phyloP scores from a whole-genome alignment of 441 rosid species.

The Corymbia calophylla region DNA sequence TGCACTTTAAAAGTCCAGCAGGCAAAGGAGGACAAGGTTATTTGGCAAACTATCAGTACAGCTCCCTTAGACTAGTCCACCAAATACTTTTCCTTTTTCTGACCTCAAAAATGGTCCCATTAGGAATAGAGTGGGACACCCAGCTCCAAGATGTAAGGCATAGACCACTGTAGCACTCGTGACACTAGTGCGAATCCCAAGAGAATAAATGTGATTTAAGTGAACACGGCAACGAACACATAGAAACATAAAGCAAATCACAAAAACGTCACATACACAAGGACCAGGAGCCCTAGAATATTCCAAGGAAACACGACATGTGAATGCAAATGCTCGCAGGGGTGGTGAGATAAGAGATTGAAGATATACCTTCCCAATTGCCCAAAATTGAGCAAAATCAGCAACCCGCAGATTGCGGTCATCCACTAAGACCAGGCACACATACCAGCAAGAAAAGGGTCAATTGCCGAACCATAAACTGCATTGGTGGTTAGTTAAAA shows the following conservation, averaged over 20 bases:
- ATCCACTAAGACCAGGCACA: slow-evolving; percentile 99
- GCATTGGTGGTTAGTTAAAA: slow-evolving; percentile 91
- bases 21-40: neutral
- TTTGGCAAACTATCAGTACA: neutral
- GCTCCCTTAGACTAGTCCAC: neutral
- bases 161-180: neutral
- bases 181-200: neutral
- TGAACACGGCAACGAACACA: neutral
- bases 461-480: slow-evolving; percentile 93
- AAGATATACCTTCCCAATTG: slow-evolving; percentile 97
- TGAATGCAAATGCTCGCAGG: slow-evolving; percentile 33
- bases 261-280: neutral
- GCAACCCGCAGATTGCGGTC: slow-evolving; percentile 99
- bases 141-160: neutral
- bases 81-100: neutral
- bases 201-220: neutral
- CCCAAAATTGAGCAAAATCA: slow-evolving; percentile 99
- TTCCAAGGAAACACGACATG: slow-evolving; percentile 30
- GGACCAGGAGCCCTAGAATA: slow-evolving; percentile 6
- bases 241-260: neutral
- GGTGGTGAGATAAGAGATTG: slow-evolving; percentile 50
- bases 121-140: neutral
- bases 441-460: slow-evolving; percentile 94
- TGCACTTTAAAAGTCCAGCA: neutral
- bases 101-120: neutral